These are phyloP conservation scores for Scheffersomyces cryptocercus DNA, from an alignment of 1,139 yeast species.

Conservation along the genomic window DNA sequence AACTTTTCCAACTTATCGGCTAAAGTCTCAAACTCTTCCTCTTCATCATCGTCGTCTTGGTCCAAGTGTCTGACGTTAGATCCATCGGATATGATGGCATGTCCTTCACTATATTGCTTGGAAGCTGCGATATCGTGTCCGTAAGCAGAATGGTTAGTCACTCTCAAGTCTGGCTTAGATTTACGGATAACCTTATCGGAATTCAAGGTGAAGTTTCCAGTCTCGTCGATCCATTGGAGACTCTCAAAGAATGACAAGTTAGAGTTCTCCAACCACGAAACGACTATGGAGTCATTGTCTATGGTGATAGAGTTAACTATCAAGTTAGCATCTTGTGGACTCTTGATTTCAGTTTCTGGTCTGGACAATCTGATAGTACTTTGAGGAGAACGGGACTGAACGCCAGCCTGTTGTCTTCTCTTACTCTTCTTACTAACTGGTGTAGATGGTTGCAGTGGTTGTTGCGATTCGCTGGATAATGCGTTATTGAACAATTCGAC, in stretches of 20 bases:
- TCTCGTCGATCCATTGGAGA: slow-evolving; percentile 52
- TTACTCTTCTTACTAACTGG: slow-evolving; percentile 35
- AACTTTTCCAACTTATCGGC: slow-evolving; percentile 61
- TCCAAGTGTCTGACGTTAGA: slow-evolving; percentile 58
- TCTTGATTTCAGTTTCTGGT: slow-evolving; percentile 39
- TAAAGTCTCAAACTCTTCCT: slow-evolving; percentile 50
- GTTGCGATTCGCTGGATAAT: slow-evolving; percentile 26
- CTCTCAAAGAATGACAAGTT: slow-evolving; percentile 64
- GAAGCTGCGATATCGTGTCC: slow-evolving; percentile 78
- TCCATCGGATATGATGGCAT: slow-evolving; percentile 66
- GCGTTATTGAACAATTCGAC: slow-evolving; percentile 67
- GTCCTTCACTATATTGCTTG: slow-evolving; percentile 66
- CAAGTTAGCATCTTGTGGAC: slow-evolving; percentile 36
- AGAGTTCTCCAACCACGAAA: slow-evolving; percentile 76
- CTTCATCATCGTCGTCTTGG: slow-evolving; percentile 41
- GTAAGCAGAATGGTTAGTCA: slow-evolving; percentile 39
- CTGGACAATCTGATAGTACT: slow-evolving; percentile 46
- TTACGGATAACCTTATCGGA: slow-evolving; percentile 37
- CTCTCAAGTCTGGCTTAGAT: slow-evolving; percentile 35
- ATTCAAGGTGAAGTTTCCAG: slow-evolving; percentile 22
- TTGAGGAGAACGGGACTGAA: slow-evolving; percentile 51
- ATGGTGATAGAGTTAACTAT: slow-evolving; percentile 41
- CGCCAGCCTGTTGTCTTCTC: slow-evolving; percentile 30
- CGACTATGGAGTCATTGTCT: slow-evolving; percentile 39
- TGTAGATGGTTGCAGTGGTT: slow-evolving; percentile 13